Evolutionary conservation across 768 basidiomycete species (phyloP).

Genomic region (Coprinopsis strossmayeri): DNA sequence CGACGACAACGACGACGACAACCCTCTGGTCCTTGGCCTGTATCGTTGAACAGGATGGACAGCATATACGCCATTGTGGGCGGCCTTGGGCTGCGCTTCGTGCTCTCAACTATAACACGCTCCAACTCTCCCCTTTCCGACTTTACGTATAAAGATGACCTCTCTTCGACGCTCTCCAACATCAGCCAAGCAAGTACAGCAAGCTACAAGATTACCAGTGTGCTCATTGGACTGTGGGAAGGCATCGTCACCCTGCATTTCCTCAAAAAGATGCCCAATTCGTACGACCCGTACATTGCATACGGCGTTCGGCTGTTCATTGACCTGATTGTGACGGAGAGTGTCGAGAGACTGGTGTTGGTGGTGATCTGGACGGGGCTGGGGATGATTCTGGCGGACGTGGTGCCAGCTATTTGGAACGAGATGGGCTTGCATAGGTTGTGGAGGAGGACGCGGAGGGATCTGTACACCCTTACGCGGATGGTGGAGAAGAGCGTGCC

Average conservation of each 20-base stretch:
- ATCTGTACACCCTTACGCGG: slow-evolving; percentile 30
- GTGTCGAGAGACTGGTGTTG: slow-evolving; percentile 28
- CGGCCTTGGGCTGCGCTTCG: slow-evolving; percentile 59
- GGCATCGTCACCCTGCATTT: slow-evolving; percentile 71
- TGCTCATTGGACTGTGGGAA: slow-evolving; percentile 74
- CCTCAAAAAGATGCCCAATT: slow-evolving; percentile 55
- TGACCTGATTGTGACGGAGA: slow-evolving; percentile 63
- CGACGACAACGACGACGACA: background rate
- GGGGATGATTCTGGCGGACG: slow-evolving; percentile 36
- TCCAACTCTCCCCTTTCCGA: background rate
- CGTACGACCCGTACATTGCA: slow-evolving; percentile 64
- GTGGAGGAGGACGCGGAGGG: slow-evolving; percentile 35
- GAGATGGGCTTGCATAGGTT: slow-evolving; percentile 30
- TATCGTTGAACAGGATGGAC: slow-evolving; percentile 45
- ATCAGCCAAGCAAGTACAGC: slow-evolving; percentile 33
- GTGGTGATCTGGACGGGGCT: slow-evolving; percentile 35
- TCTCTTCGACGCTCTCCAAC: slow-evolving; percentile 1
- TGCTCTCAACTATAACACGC: slow-evolving; percentile 27
- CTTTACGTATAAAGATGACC: slow-evolving; percentile 2
- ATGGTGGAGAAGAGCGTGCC: slow-evolving; percentile 7
- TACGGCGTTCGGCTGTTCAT: slow-evolving; percentile 64
- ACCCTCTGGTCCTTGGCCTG: too few relatives aligned
- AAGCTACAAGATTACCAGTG: slow-evolving; percentile 49
- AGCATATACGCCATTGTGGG: slow-evolving; percentile 60
- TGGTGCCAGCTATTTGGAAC: slow-evolving; percentile 32